Conservation (phyloP, 2,329 filamentous ascomycete genomes). For the Fusarium sp. region DNA sequence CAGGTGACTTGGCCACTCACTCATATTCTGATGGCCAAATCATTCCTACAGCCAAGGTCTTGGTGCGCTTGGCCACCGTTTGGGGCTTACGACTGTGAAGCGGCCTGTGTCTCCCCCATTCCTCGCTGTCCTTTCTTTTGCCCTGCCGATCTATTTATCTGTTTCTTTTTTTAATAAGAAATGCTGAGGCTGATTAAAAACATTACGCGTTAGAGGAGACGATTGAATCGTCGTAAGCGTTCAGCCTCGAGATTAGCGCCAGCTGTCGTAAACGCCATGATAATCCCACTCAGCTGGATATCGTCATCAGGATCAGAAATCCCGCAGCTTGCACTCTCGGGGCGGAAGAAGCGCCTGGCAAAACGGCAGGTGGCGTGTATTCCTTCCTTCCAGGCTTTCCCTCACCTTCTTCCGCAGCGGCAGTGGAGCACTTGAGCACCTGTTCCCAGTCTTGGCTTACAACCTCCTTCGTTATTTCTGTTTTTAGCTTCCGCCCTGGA, state of each 20-base stretch:
- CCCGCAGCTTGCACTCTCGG: conserved; percentile 5
- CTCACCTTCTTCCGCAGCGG: neutral
- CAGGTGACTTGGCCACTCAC: neutral
- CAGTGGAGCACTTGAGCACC: neutral
- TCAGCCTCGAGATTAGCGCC: neutral
- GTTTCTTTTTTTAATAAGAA: neutral
- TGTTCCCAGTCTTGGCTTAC: conserved; percentile 6
- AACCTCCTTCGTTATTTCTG: conserved; percentile 9
- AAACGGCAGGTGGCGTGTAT: neutral
- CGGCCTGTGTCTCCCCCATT: neutral
- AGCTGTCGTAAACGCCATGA: neutral
- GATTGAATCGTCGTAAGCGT: neutral
- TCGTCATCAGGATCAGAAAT: neutral
- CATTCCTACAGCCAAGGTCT: conserved; percentile 19
- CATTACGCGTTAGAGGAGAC: neutral
- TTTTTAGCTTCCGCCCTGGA: conserved; percentile 2
- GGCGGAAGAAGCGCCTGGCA: neutral
- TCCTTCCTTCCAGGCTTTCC: neutral
- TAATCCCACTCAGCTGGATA: neutral
- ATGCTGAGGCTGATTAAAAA: neutral
- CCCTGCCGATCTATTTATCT: neutral
- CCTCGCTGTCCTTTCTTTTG: neutral
- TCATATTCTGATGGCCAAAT: neutral
- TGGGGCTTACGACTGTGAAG: neutral
- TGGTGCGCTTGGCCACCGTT: conserved; percentile 16